A percentile compares a stretch with the other conserved stretches of the same genome.
Conservation (phyloP, 1,284 basidiomycete species). For the Pholiota adiposa region DNA sequence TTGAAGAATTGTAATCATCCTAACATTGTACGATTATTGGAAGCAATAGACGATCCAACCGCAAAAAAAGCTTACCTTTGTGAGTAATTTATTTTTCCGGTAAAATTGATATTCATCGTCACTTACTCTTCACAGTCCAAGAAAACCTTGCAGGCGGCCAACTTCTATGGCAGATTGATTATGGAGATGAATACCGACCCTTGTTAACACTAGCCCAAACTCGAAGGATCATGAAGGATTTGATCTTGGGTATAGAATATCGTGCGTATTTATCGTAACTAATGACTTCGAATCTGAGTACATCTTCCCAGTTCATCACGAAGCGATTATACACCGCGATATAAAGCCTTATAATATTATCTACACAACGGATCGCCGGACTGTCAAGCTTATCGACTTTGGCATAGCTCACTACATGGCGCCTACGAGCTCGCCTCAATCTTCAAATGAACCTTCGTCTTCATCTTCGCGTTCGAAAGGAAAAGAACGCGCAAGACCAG, state of each 20-base stretch:
- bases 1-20: conserved; percentile 85
- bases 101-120: neutral
- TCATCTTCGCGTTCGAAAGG: conserved; percentile 6
- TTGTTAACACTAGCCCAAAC: conserved; percentile 75
- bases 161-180: conserved; percentile 70
- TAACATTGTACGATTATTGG: conserved; percentile 80
- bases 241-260: conserved; percentile 84
- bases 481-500: conserved; percentile 17
- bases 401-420: conserved; percentile 77
- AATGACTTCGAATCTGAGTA: neutral
- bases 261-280: conserved; percentile 43
- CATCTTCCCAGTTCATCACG: conserved; percentile 69
- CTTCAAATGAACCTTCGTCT: neutral
- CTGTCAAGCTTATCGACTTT: conserved; percentile 90
- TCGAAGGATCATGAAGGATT: conserved; percentile 79
- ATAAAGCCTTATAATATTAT: conserved; percentile 93
- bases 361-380: conserved; percentile 67
- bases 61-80: conserved; percentile 85
- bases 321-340: conserved; percentile 91
- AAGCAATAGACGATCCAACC: conserved; percentile 87
- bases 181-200: conserved; percentile 51
- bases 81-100: conserved; percentile 39
- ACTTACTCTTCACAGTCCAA: conserved; percentile 56
- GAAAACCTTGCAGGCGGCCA: conserved; percentile 88
- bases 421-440: neutral